Conservation (phyloP, 2,329 filamentous ascomycete genomes). For the Graphium sp. region DNA sequence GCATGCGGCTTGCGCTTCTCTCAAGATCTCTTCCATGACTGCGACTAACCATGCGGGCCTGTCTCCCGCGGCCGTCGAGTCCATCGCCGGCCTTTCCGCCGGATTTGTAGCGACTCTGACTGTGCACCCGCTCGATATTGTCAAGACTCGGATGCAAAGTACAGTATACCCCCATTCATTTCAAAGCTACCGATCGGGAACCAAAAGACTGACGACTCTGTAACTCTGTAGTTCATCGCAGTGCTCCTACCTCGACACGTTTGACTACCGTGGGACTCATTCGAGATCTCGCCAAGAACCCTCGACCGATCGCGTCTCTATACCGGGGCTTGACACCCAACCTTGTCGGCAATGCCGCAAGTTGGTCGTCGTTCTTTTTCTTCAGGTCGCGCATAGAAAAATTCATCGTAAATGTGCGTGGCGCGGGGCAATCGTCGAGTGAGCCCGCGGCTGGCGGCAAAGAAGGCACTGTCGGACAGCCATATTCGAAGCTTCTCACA, state of each 20-base stretch:
- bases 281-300: conserved; percentile 26
- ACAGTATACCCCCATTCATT: conserved; percentile 14
- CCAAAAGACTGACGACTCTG: conserved; percentile 3
- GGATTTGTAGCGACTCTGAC: conserved; percentile 73
- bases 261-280: conserved; percentile 35
- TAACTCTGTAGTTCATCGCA: conserved; percentile 28
- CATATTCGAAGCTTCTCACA: conserved; percentile 23
- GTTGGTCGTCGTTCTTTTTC: conserved; percentile 89
- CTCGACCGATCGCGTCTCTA: conserved; percentile 48
- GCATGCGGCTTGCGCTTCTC: background rate
- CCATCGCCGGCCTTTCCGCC: conserved; percentile 76
- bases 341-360: conserved; percentile 73
- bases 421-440: conserved; percentile 1
- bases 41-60: conserved; percentile 36
- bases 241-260: conserved; percentile 18
- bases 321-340: conserved; percentile 88
- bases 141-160: conserved; percentile 94
- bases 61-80: conserved; percentile 69
- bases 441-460: conserved; percentile 6
- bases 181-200: background rate
- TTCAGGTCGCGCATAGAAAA: conserved; percentile 42
- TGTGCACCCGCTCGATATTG: conserved; percentile 83
- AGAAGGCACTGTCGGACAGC: conserved; percentile 1
- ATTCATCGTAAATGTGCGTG: conserved; percentile 18
- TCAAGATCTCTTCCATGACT: conserved; percentile 22